Conservation (phyloP, 2,329 filamentous ascomycete genomes). For the Talaromyces islandicus region DNA sequence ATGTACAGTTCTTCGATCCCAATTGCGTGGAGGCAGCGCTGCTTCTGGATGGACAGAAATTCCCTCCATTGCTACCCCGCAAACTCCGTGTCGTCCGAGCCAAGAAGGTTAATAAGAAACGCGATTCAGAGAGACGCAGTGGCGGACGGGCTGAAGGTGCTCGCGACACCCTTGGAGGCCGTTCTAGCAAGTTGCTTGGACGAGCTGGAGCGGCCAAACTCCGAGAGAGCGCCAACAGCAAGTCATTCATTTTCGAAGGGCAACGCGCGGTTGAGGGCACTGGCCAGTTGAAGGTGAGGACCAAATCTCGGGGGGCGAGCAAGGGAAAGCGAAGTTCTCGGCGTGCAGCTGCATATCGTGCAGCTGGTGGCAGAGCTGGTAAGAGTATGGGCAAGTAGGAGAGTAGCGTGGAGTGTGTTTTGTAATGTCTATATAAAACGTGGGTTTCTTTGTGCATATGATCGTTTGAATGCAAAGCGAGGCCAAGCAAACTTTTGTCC, state of each 20-base stretch:
- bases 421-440: neutral
- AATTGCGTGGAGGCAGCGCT: conserved; percentile 90
- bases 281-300: conserved; percentile 28
- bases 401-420: neutral
- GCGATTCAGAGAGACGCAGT: conserved; percentile 11
- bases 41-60: conserved; percentile 82
- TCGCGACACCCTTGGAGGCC: conserved; percentile 33
- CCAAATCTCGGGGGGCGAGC: conserved; percentile 31
- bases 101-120: conserved; percentile 57
- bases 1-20: conserved; percentile 89
- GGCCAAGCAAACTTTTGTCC: neutral
- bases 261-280: conserved; percentile 31
- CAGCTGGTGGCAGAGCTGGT: conserved; percentile 19
- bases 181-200: conserved; percentile 33
- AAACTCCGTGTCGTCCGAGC: conserved; percentile 80
- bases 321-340: conserved; percentile 36
- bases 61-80: conserved; percentile 87
- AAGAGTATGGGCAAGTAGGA: neutral
- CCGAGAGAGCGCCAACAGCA: conserved; percentile 22
- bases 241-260: conserved; percentile 40
- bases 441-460: neutral
- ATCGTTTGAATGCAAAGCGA: neutral
- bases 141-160: conserved; percentile 15
- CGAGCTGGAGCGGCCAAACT: conserved; percentile 33
- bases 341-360: conserved; percentile 38